phyloP scores from a whole-genome alignment of 805 yeast species.

The Saccharomycopsis microspora region DNA sequence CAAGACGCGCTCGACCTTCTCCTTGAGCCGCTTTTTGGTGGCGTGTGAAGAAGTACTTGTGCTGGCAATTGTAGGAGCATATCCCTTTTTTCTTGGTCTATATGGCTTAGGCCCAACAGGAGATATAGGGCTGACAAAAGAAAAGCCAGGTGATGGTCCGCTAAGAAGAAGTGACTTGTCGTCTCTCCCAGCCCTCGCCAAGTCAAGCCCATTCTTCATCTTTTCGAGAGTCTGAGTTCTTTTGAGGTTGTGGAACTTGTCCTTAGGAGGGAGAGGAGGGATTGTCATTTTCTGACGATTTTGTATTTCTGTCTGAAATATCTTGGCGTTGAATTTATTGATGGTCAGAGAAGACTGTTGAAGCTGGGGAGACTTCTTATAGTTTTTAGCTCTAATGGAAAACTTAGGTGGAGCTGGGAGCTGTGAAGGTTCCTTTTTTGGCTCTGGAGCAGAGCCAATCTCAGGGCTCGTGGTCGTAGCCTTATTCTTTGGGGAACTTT shows the following conservation, averaged over 20 bases:
- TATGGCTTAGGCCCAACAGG: not conserved
- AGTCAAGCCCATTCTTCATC: not conserved
- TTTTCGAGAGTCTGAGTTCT: not conserved
- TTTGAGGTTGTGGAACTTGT: not conserved
- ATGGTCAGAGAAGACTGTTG: too few relatives aligned
- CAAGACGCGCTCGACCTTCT: slow-evolving; percentile 18
- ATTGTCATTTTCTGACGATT: not conserved
- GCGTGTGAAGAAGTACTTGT: not conserved
- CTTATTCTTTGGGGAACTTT: too few relatives aligned
- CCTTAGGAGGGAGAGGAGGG: not conserved
- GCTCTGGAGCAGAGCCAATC: too few relatives aligned
- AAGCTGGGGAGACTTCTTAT: too few relatives aligned
- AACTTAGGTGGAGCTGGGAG: too few relatives aligned
- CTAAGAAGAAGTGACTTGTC: not conserved
- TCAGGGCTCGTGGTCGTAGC: too few relatives aligned
- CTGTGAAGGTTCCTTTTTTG: too few relatives aligned
- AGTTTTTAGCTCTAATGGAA: too few relatives aligned
- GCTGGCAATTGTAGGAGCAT: not conserved
- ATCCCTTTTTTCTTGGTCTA: not conserved
- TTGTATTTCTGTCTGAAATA: too few relatives aligned
- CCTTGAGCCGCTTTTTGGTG: slow-evolving; percentile 1
- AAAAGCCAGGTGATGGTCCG: slow-evolving; percentile 19
- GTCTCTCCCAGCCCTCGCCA: not conserved
- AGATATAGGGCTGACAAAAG: not conserved
- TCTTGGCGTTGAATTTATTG: too few relatives aligned